Percentiles rank a stretch among this genome's conserved stretches.
phyloP scores from a whole-genome alignment of 75 land plant species.

The Larix kaempferi region DNA sequence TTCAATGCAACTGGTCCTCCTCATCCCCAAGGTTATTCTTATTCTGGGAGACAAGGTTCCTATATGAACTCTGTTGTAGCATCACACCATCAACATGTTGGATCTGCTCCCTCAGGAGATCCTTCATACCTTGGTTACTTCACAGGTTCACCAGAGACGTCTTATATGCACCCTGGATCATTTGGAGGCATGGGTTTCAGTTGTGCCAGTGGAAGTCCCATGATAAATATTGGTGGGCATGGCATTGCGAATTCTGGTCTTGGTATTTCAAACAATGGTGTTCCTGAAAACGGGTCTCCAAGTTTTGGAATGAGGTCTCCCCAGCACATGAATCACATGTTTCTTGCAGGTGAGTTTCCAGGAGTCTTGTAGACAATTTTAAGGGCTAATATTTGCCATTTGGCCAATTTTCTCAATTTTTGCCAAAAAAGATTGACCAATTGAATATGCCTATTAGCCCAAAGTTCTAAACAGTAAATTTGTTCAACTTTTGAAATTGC shows the following conservation, averaged over 20 bases:
- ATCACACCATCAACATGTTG: slow-evolving; percentile 51
- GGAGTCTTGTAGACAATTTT: not conserved
- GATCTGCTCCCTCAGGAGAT: slow-evolving; percentile 77
- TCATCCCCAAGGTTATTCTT: slow-evolving; percentile 33
- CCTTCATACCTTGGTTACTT: slow-evolving; percentile 65
- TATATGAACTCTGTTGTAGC: slow-evolving; percentile 25
- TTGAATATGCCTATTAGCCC: too few relatives aligned
- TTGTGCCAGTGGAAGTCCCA: slow-evolving; percentile 36
- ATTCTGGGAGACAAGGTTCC: slow-evolving; percentile 30
- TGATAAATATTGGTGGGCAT: slow-evolving; percentile 59
- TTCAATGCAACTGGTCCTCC: slow-evolving; percentile 23
- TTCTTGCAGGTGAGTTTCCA: slow-evolving; percentile 33
- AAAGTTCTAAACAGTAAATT: too few relatives aligned
- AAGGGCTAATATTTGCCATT: not conserved
- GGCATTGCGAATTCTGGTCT: slow-evolving; percentile 33
- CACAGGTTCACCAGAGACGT: slow-evolving; percentile 68
- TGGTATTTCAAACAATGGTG: slow-evolving; percentile 38
- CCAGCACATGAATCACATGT: slow-evolving; percentile 44
- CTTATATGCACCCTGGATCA: slow-evolving; percentile 44
- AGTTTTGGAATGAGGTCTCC: slow-evolving; percentile 57
- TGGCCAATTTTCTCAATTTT: too few relatives aligned
- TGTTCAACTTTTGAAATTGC: too few relatives aligned
- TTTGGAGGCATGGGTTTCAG: slow-evolving; percentile 44
- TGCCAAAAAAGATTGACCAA: too few relatives aligned
- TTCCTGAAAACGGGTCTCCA: slow-evolving; percentile 56